These are phyloP conservation scores for Monosporascus cannonballus DNA, from an alignment of 2,329 filamentous ascomycete genomes.

Conservation along the genomic window DNA sequence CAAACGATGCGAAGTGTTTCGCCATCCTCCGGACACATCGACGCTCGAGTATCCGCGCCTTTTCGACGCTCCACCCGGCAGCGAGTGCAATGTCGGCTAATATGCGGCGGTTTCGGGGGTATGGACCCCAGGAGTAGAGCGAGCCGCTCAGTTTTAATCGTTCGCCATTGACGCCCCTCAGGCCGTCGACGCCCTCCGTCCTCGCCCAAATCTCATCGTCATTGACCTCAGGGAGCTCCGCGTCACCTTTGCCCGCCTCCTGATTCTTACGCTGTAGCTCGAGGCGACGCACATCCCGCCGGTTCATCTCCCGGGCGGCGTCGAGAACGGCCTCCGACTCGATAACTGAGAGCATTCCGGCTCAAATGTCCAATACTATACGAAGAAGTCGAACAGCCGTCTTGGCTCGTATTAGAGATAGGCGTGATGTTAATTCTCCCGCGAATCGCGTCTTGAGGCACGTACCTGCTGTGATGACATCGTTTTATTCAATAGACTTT, in stretches of 20 bases:
- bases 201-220: slow-evolving; percentile 9
- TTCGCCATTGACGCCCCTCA: slow-evolving; percentile 2
- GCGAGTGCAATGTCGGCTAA: slow-evolving; percentile 9
- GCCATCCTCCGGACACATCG: slow-evolving; percentile 1
- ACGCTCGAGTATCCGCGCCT: slow-evolving; percentile 4
- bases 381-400: too few relatives aligned
- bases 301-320: slow-evolving; percentile 9
- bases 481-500: too few relatives aligned
- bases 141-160: slow-evolving; percentile 5
- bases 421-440: too few relatives aligned
- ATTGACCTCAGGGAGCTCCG: neutral
- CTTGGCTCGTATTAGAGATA: too few relatives aligned
- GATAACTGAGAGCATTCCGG: slow-evolving; percentile 6
- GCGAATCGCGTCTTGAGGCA: too few relatives aligned
- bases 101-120: slow-evolving; percentile 9
- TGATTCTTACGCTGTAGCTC: neutral
- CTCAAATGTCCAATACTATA: too few relatives aligned
- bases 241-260: neutral
- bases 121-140: slow-evolving; percentile 6
- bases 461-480: too few relatives aligned
- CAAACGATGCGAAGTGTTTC: neutral
- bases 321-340: slow-evolving; percentile 6
- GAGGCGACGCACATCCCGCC: slow-evolving; percentile 5
- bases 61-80: slow-evolving; percentile 7
- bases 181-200: slow-evolving; percentile 4